Conservation (phyloP, 352 stramenopile species). For the Pythium vanterpoolii region DNA sequence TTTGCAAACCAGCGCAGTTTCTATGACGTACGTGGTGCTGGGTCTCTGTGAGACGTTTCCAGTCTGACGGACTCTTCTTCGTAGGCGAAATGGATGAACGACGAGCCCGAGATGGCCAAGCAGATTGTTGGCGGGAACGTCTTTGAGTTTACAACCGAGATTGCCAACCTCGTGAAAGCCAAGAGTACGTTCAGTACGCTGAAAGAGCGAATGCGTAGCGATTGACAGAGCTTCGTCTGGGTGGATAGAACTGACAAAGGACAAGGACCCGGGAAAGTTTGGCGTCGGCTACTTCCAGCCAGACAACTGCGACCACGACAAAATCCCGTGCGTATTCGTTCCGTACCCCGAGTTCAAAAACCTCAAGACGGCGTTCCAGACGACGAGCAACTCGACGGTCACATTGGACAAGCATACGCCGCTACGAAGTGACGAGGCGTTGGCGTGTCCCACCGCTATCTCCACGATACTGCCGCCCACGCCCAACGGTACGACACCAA, state of each 20-base stretch:
- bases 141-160: conserved; percentile 78
- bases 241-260: conserved; percentile 39
- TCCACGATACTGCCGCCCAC: conserved; percentile 34
- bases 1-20: conserved; percentile 52
- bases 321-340: conserved; percentile 43
- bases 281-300: conserved; percentile 66
- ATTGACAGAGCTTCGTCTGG: background rate
- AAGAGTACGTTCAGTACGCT: conserved; percentile 27
- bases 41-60: background rate
- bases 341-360: conserved; percentile 59
- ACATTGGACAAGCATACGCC: conserved; percentile 38
- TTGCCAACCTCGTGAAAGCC: conserved; percentile 47
- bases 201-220: background rate
- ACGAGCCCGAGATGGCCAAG: conserved; percentile 65
- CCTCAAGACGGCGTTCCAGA: conserved; percentile 43
- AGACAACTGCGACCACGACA: conserved; percentile 53
- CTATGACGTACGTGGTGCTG: conserved; percentile 39
- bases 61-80: background rate
- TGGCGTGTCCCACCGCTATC: conserved; percentile 45
- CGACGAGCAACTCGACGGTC: conserved; percentile 45
- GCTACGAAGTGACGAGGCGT: conserved; percentile 25
- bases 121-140: conserved; percentile 76
- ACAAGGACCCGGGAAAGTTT: conserved; percentile 47
- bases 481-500: conserved; percentile 25
- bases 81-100: conserved; percentile 85